phyloP scores from a whole-genome alignment of 371 early-diverging fungal species.

The Rhizomucor pusillus region DNA sequence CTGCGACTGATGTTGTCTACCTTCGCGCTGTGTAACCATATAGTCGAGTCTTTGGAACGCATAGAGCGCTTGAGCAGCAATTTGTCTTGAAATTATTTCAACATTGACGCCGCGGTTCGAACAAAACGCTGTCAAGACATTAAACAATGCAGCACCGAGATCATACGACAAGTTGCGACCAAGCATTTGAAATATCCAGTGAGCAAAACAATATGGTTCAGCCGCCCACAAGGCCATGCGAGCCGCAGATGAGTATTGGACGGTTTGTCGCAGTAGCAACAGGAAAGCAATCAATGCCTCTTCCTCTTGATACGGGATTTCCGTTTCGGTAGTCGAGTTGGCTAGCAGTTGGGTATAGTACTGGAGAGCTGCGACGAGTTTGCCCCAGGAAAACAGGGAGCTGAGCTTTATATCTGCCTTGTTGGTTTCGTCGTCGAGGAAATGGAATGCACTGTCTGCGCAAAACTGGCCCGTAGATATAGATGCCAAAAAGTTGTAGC shows the following conservation, averaged over 20 bases:
- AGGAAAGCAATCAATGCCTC: constrained; percentile 25
- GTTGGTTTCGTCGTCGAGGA: constrained; percentile 22
- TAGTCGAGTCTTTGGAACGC: constrained; percentile 30
- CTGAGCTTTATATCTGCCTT: constrained; percentile 18
- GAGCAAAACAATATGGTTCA: constrained; percentile 7
- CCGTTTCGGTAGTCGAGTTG: constrained; percentile 9
- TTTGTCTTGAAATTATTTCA: constrained; percentile 22
- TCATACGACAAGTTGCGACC: constrained; percentile 24
- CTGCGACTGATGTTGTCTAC: constrained; percentile 8
- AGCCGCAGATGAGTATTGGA: constrained; percentile 34
- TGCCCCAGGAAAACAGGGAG: constrained; percentile 42
- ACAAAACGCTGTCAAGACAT: constrained; percentile 40
- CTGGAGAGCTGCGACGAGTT: constrained; percentile 31
- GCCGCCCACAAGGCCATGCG: constrained; percentile 29
- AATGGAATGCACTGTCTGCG: constrained; percentile 27
- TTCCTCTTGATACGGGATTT: constrained; percentile 29
- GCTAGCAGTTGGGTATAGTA: constrained; percentile 25
- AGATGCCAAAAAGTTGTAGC: constrained; percentile 36
- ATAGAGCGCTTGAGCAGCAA: constrained; percentile 29
- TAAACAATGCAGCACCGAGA: constrained; percentile 37
- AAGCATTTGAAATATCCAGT: constrained; percentile 16
- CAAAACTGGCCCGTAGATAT: constrained; percentile 37
- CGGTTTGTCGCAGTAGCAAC: constrained; percentile 31
- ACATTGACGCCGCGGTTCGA: constrained; percentile 39
- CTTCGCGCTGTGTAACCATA: constrained; percentile 28